phyloP scores from a whole-genome alignment of 225 moss, liverwort and hornwort genomes.

The Sphagnum tenellum region DNA sequence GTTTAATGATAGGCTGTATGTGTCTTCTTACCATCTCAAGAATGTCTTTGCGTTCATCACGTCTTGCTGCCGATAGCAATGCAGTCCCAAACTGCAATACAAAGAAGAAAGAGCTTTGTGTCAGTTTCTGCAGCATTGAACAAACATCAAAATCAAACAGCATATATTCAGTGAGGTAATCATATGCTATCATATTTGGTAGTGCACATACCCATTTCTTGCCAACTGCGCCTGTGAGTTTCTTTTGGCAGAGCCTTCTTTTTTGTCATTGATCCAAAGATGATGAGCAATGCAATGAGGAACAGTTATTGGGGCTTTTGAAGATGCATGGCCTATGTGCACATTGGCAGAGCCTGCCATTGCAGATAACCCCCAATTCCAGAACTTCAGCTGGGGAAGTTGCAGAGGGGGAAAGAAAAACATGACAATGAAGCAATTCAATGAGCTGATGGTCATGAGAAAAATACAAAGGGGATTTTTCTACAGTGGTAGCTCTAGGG shows the following conservation, averaged over 20 bases:
- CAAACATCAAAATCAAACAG: too few species aligned
- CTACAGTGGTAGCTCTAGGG: too few species aligned
- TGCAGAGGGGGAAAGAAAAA: background rate
- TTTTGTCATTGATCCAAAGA: conserved; percentile 19
- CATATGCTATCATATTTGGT: too few species aligned
- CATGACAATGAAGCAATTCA: too few species aligned
- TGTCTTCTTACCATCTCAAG: conserved; percentile 52
- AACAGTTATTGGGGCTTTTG: conserved; percentile 53
- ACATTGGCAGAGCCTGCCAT: conserved; percentile 84
- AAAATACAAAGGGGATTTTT: too few species aligned
- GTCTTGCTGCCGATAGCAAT: conserved; percentile 41
- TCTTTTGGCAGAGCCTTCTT: conserved; percentile 29
- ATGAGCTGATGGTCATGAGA: too few species aligned
- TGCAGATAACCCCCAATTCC: too few species aligned
- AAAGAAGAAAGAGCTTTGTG: too few species aligned
- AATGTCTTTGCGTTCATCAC: conserved; percentile 69
- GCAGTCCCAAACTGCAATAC: conserved; percentile 43
- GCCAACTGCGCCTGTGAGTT: conserved; percentile 60
- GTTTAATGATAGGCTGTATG: too few species aligned
- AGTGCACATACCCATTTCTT: conserved; percentile 41
- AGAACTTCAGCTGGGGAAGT: background rate
- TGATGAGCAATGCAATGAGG: conserved; percentile 94
- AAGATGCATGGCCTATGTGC: conserved; percentile 76
- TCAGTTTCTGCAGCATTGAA: too few species aligned
- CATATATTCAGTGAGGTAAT: too few species aligned